Conservation (phyloP, 495 filamentous ascomycete genomes). For the Daldinia concentrica region DNA sequence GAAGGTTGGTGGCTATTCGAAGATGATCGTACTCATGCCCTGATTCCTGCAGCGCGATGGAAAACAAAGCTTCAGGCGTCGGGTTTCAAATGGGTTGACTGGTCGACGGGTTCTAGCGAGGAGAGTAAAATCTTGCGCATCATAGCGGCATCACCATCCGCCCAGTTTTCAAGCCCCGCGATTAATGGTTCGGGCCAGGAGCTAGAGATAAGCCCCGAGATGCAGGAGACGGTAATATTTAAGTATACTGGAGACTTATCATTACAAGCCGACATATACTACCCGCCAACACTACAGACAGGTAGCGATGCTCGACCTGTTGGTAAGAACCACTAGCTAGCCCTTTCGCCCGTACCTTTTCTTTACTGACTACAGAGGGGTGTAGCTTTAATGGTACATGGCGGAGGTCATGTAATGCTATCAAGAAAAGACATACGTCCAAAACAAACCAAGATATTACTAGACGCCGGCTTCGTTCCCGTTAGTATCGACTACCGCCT, state of each 20-base stretch:
- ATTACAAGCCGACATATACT: constrained; percentile 58
- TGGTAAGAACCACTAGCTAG: constrained; percentile 12
- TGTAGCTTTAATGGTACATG: constrained; percentile 67
- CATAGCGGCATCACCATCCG: constrained; percentile 30
- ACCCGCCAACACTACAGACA: constrained; percentile 41
- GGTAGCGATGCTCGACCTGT: constrained; percentile 17
- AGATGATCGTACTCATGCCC: constrained; percentile 57
- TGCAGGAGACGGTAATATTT: constrained; percentile 49
- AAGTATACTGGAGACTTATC: constrained; percentile 41
- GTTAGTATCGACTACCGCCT: constrained; percentile 66
- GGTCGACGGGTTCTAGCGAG: constrained; percentile 52
- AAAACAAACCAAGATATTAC: constrained; percentile 52
- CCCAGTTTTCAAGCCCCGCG: not conserved
- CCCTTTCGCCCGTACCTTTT: not conserved
- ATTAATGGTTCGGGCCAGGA: not conserved
- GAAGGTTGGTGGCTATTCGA: constrained; percentile 65
- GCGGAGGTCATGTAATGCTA: constrained; percentile 61
- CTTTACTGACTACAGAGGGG: constrained; percentile 1
- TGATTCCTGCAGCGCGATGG: constrained; percentile 51
- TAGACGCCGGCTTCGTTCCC: constrained; percentile 58
- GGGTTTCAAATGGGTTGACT: constrained; percentile 59
- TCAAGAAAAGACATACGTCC: constrained; percentile 57
- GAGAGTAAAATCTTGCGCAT: constrained; percentile 47
- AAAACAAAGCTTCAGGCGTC: constrained; percentile 48
- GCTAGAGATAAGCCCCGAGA: not conserved